These are phyloP conservation scores for Tieghemostelium lacteum DNA, from an alignment of 78 protist species.

Conservation along the genomic window DNA sequence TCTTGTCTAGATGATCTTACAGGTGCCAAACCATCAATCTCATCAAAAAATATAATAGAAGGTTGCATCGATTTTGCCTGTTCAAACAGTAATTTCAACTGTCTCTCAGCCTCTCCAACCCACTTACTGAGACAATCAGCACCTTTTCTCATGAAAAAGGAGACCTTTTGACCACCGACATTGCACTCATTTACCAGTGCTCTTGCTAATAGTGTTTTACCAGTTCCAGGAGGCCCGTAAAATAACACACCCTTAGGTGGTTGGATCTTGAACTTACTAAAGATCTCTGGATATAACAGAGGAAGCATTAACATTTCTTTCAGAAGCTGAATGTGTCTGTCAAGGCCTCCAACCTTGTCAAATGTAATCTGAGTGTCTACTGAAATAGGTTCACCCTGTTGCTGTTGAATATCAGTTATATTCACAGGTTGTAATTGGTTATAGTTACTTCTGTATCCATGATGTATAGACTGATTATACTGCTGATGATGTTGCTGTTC, in stretches of 20 bases:
- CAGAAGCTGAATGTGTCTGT: conserved; percentile 42
- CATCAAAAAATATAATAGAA: conserved; percentile 96
- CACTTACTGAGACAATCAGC: conserved; percentile 89
- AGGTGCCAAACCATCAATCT: conserved; percentile 92
- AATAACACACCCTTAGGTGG: conserved; percentile 82
- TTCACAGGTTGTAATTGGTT: conserved; percentile 28
- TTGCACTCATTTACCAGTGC: conserved; percentile 89
- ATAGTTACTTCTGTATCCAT: neutral
- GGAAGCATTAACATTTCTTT: conserved; percentile 82
- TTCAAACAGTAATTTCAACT: conserved; percentile 92
- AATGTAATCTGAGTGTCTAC: conserved; percentile 30
- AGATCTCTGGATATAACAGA: conserved; percentile 78
- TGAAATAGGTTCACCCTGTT: conserved; percentile 35
- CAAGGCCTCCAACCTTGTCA: conserved; percentile 63
- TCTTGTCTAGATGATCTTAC: conserved; percentile 88
- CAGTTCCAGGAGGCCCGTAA: conserved; percentile 89
- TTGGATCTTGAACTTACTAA: conserved; percentile 44
- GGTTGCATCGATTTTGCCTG: conserved; percentile 92
- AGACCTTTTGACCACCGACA: conserved; percentile 78
- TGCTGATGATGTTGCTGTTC: too few relatives aligned
- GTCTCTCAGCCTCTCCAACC: conserved; percentile 97
- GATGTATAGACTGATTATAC: too few relatives aligned
- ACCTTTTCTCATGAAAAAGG: conserved; percentile 98
- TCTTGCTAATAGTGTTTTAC: conserved; percentile 79
- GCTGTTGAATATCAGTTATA: conserved; percentile 1